These are phyloP conservation scores for Kodamaea plutei DNA, from an alignment of 1,139 yeast species.

Conservation along the genomic window DNA sequence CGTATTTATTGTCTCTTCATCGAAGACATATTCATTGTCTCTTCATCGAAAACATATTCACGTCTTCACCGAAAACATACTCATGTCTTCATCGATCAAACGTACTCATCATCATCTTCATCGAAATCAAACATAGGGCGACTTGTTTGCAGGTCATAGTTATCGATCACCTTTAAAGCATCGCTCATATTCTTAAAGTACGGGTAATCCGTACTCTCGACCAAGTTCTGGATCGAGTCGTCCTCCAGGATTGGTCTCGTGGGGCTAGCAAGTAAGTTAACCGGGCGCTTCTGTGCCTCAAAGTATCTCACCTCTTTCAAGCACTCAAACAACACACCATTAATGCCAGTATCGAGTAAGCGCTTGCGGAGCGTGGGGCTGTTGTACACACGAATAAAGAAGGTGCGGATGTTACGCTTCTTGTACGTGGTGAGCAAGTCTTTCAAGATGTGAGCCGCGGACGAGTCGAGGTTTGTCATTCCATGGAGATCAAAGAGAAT, in stretches of 20 bases:
- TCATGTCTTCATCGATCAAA: no score
- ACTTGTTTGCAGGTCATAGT: no score
- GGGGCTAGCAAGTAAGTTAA: neutral
- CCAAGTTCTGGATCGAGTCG: slow-evolving; percentile 19
- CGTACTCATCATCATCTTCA: no score
- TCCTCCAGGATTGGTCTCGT: slow-evolving; percentile 5
- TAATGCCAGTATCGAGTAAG: slow-evolving; percentile 32
- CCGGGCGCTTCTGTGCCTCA: slow-evolving; percentile 18
- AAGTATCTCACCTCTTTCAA: slow-evolving; percentile 27
- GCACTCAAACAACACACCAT: slow-evolving; percentile 22
- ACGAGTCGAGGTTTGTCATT: slow-evolving; percentile 82
- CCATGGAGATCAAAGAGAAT: slow-evolving; percentile 83
- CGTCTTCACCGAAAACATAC: no score
- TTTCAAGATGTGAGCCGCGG: slow-evolving; percentile 73
- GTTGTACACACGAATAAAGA: slow-evolving; percentile 61
- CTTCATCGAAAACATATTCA: no score
- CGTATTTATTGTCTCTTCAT: no score
- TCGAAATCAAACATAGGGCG: no score
- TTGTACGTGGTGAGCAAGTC: slow-evolving; percentile 57
- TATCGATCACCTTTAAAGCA: slow-evolving; percentile 40
- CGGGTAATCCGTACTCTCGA: slow-evolving; percentile 28
- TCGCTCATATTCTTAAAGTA: slow-evolving; percentile 40
- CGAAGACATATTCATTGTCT: no score
- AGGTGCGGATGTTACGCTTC: slow-evolving; percentile 54
- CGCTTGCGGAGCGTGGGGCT: slow-evolving; percentile 29